These are phyloP conservation scores for Petunia secreta DNA, from an alignment of 257 asterid genomes.

Conservation along the genomic window DNA sequence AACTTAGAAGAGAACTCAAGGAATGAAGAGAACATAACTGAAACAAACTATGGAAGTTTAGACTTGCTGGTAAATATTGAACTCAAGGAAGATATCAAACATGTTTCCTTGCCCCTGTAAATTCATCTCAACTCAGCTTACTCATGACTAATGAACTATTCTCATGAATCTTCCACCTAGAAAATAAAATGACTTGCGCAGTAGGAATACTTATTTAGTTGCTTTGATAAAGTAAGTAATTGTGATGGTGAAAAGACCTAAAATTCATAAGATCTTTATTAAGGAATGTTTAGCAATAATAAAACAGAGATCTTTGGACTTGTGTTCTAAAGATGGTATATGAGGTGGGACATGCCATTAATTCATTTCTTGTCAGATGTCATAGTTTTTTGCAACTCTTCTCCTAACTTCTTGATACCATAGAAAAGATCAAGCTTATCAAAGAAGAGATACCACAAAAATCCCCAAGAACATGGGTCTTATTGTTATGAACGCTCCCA, in stretches of 20 bases:
- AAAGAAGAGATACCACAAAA: background rate
- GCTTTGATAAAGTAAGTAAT: background rate
- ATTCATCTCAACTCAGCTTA: background rate
- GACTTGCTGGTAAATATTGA: background rate
- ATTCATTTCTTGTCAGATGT: background rate
- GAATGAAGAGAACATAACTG: background rate
- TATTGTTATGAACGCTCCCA: background rate
- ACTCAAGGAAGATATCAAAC: background rate
- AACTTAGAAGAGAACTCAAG: background rate
- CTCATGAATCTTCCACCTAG: constrained; percentile 1
- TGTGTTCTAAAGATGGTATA: background rate
- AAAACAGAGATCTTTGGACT: background rate
- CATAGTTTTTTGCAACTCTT: background rate
- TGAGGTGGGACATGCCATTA: background rate
- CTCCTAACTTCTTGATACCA: background rate
- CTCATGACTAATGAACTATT: background rate
- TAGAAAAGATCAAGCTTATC: background rate
- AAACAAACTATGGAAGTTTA: background rate
- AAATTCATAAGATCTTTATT: background rate
- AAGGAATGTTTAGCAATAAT: background rate
- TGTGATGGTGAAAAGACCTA: background rate
- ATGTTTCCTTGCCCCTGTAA: background rate
- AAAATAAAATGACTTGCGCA: background rate
- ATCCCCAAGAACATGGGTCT: background rate
- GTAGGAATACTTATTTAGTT: background rate